Evolutionary conservation across 441 rosid genomes (phyloP).

Genomic region (Erodium texanum): DNA sequence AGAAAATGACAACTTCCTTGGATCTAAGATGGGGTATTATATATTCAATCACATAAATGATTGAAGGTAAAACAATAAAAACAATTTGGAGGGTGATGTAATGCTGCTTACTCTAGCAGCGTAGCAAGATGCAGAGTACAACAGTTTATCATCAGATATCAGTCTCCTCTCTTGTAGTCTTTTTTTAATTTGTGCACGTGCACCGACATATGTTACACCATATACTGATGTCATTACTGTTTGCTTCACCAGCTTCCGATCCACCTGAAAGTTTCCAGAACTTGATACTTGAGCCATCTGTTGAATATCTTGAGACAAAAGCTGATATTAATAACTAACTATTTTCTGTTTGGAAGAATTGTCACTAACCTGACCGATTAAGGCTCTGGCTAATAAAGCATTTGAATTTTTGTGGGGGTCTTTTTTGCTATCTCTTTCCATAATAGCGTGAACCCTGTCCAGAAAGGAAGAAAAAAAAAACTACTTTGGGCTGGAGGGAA

Average conservation of each 20-base stretch:
- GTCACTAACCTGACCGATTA: conserved; percentile 65
- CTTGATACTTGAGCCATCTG: conserved; percentile 17
- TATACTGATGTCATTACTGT: conserved; percentile 99
- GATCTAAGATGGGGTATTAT: not conserved
- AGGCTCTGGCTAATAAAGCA: conserved; percentile 67
- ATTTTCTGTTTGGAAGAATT: conserved; percentile 10
- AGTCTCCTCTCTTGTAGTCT: conserved; percentile 87
- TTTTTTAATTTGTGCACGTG: conserved; percentile 90
- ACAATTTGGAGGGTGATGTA: not conserved
- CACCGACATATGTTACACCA: conserved; percentile 95
- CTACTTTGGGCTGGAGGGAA: not conserved
- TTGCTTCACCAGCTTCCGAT: conserved; percentile 85
- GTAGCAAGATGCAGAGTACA: conserved; percentile 78
- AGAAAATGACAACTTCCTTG: conserved; percentile 6
- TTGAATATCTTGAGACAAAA: conserved; percentile 7
- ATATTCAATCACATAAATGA: not conserved
- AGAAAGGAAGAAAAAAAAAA: conserved; percentile 16
- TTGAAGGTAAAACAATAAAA: not conserved
- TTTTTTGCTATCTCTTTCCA: conserved; percentile 66
- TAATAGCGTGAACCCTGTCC: conserved; percentile 75
- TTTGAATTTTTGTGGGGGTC: conserved; percentile 64
- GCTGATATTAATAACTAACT: not conserved
- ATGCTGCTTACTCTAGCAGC: conserved; percentile 68
- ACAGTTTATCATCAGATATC: conserved; percentile 68
- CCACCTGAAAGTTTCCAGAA: conserved; percentile 57